Percentiles rank a stretch among this genome's conserved stretches.
These are phyloP conservation scores for Apodospora peruviana DNA, from an alignment of 495 filamentous ascomycete genomes.

Conservation along the genomic window DNA sequence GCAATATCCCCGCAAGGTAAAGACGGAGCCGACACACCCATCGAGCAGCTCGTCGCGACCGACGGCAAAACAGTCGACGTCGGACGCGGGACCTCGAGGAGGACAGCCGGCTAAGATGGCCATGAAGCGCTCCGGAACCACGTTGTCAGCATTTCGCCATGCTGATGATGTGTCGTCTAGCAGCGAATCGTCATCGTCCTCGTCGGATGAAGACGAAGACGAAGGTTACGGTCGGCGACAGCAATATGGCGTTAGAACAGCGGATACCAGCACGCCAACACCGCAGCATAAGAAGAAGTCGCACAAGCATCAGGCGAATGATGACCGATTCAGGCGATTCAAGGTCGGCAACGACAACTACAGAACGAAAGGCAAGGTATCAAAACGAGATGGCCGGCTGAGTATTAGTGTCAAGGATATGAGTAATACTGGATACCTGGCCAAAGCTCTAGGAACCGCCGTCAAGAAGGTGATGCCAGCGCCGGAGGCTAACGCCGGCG, in stretches of 20 bases:
- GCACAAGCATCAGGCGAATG: constrained; percentile 1
- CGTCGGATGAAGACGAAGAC: constrained; percentile 15
- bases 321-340: constrained; percentile 39
- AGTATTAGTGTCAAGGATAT: constrained; percentile 66
- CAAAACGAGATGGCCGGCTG: constrained; percentile 62
- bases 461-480: constrained; percentile 32
- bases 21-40: not conserved
- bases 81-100: constrained; percentile 18
- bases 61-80: constrained; percentile 14
- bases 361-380: constrained; percentile 58
- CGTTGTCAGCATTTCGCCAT: constrained; percentile 12
- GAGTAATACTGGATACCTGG: constrained; percentile 58
- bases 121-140: constrained; percentile 25
- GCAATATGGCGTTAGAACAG: too few species aligned
- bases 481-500: constrained; percentile 7
- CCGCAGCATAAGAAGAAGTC: constrained; percentile 2
- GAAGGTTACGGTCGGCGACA: too few species aligned
- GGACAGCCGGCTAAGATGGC: constrained; percentile 6
- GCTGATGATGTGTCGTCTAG: constrained; percentile 14
- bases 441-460: constrained; percentile 60
- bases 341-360: constrained; percentile 59
- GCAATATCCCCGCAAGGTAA: constrained; percentile 8
- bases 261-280: not conserved
- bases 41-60: not conserved
- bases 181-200: constrained; percentile 23